These are phyloP conservation scores for Aleurites moluccanus DNA, from an alignment of 441 rosid species.

Conservation along the genomic window DNA sequence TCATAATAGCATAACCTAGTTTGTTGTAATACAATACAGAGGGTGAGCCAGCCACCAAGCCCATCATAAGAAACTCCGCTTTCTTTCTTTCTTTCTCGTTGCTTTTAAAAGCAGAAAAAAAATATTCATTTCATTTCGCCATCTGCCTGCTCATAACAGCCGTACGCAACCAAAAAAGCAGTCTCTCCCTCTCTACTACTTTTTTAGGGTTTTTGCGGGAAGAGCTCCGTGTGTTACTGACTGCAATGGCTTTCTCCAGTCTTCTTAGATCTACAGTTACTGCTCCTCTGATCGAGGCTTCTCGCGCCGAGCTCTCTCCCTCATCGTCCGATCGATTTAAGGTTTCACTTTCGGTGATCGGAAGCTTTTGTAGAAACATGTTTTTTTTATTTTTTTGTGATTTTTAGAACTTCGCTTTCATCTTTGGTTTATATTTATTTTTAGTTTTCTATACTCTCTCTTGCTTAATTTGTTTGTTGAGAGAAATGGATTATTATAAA, in stretches of 20 bases:
- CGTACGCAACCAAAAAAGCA: constrained; percentile 12
- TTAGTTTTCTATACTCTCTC: background rate
- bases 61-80: constrained; percentile 32
- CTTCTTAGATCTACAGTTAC: constrained; percentile 64
- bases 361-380: background rate
- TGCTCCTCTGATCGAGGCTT: constrained; percentile 33
- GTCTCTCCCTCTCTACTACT: constrained; percentile 14
- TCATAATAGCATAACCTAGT: background rate
- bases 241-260: constrained; percentile 59
- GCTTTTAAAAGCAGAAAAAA: constrained; percentile 1
- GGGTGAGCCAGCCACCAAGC: background rate
- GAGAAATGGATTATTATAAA: background rate
- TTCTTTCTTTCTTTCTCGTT: background rate
- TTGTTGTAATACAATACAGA: background rate
- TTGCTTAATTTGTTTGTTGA: background rate
- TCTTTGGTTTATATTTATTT: background rate
- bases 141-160: constrained; percentile 35
- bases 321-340: constrained; percentile 46
- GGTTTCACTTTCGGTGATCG: constrained; percentile 33
- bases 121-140: constrained; percentile 18
- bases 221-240: constrained; percentile 10
- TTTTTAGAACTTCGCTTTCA: background rate
- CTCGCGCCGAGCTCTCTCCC: constrained; percentile 37
- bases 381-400: background rate
- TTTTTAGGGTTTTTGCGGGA: constrained; percentile 24